These are phyloP conservation scores for Coemansia sp. DNA, from an alignment of 192 early-diverging fungal genomes.

Conservation along the genomic window DNA sequence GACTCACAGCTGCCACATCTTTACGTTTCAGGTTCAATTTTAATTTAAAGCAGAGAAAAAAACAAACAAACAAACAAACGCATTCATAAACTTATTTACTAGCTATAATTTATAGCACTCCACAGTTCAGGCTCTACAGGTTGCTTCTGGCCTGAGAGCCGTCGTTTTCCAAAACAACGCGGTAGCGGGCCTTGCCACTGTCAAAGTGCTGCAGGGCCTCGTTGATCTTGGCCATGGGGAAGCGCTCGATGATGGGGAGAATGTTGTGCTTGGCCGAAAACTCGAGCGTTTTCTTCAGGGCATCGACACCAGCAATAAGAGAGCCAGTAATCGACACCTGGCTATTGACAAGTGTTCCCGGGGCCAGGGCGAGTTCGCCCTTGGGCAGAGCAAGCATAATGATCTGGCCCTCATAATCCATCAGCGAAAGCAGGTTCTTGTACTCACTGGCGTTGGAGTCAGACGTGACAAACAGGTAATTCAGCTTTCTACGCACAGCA, in stretches of 20 bases:
- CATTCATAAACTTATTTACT: too few species aligned
- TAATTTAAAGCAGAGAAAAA: too few species aligned
- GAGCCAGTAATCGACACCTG: slow-evolving; percentile 61
- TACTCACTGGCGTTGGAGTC: slow-evolving; percentile 43
- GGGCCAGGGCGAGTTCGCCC: slow-evolving; percentile 45
- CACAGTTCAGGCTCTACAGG: too few species aligned
- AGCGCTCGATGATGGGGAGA: slow-evolving; percentile 60
- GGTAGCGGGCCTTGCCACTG: slow-evolving; percentile 62
- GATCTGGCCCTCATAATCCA: slow-evolving; percentile 58
- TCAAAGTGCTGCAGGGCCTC: slow-evolving; percentile 59
- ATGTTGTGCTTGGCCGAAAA: slow-evolving; percentile 64
- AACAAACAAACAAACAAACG: too few species aligned
- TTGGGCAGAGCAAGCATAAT: slow-evolving; percentile 67
- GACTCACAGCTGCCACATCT: too few species aligned
- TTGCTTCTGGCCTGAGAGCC: slow-evolving; percentile 4
- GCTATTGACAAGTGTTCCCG: slow-evolving; percentile 43
- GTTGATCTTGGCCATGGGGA: slow-evolving; percentile 60
- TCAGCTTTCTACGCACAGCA: slow-evolving; percentile 13
- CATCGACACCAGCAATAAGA: slow-evolving; percentile 58
- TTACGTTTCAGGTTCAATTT: too few species aligned
- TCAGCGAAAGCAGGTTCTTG: slow-evolving; percentile 43
- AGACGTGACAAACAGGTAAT: slow-evolving; percentile 36
- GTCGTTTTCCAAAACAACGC: slow-evolving; percentile 58
- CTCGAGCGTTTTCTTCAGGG: slow-evolving; percentile 62
- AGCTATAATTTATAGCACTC: slow-evolving; percentile 1